Base-by-base conservation (phyloP, 768 basidiomycete genomes). In the Boletus subcaerulescens region DNA sequence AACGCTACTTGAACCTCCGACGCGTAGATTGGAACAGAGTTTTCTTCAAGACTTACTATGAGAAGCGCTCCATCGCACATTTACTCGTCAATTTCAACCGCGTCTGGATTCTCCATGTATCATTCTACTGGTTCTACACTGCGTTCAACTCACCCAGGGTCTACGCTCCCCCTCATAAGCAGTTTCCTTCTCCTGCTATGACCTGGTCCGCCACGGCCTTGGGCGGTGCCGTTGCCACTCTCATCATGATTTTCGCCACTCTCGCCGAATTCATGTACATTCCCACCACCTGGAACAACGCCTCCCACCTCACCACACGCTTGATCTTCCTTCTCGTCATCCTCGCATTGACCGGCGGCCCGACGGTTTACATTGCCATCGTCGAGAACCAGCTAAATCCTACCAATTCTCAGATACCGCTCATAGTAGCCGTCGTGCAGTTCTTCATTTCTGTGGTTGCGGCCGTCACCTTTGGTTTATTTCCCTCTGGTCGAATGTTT, bases 21-120 rank as follows among this genome's bases (percentile, higher is more conserved):
- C 85, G 89, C 58, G 82, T 99, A 51, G 92, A 97, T 50, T 99
- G 97, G 97, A 85, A 83, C 65, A 82, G 84, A 47, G 93, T 93
- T 41, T 98, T 98, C 76, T 98, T 98, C 85, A 99, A 99, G 78
- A 99, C 97, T 7, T 99, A 96, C 74, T 92, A 84, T 61, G 97
- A 99, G 75, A 94, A 95, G 68, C 93, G 97, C 20, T 97, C 96
- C 40, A 81, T 80, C 55, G 86, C 88, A 14, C 97, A 99, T 73
- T 82, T 98, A 36, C 81, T 98, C 59, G 93, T 98, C 79, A 98
- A 99, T 75, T 99, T 99, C 77, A 99, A 99, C 73, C 93, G 97
- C 39, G 82, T 99, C 67, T 99, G 97, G 97, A 93, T 99, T 64
- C 78, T 96, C 53, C 97, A 99, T 68, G 78, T 99, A 55, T 81